Evolutionary conservation across 176 grass and related monocot genomes (phyloP).

Genomic region (Canna indica): DNA sequence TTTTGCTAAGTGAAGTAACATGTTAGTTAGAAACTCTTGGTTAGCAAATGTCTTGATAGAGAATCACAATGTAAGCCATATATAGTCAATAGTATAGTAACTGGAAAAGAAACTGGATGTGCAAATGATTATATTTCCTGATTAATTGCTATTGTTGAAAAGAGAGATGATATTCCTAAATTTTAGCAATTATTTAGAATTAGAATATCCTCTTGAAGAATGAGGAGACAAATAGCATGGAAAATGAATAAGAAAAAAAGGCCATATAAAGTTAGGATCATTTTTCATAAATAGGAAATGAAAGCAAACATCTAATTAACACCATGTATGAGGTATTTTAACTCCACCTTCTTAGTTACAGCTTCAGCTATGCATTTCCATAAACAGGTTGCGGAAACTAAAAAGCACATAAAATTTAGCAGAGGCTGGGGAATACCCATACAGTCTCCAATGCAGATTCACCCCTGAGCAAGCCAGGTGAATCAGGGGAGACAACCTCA

Average conservation of each 20-base stretch:
- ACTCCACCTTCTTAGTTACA: not conserved
- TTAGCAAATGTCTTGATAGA: too few species aligned
- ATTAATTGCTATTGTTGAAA: too few species aligned
- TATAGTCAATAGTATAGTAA: too few species aligned
- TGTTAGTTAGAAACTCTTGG: too few species aligned
- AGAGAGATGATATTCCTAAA: too few species aligned
- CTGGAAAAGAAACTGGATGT: not conserved
- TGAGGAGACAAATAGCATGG: too few species aligned
- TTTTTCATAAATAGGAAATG: not conserved
- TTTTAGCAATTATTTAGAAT: too few species aligned
- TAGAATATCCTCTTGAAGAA: too few species aligned
- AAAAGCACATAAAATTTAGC: constrained; percentile 9
- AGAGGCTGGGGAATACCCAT: constrained; percentile 70
- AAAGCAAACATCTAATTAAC: not conserved
- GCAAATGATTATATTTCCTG: not conserved
- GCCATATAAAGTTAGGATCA: not conserved
- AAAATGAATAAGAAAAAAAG: not conserved
- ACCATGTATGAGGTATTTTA: not conserved
- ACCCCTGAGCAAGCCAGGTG: constrained; percentile 30
- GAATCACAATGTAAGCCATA: too few species aligned
- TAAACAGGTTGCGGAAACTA: not conserved
- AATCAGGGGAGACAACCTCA: constrained; percentile 16
- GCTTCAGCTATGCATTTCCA: not conserved
- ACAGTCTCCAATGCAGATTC: constrained; percentile 20
- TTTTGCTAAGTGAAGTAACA: too few species aligned